phyloP scores from a whole-genome alignment of 176 grass and related monocot species.

The Zea mays region DNA sequence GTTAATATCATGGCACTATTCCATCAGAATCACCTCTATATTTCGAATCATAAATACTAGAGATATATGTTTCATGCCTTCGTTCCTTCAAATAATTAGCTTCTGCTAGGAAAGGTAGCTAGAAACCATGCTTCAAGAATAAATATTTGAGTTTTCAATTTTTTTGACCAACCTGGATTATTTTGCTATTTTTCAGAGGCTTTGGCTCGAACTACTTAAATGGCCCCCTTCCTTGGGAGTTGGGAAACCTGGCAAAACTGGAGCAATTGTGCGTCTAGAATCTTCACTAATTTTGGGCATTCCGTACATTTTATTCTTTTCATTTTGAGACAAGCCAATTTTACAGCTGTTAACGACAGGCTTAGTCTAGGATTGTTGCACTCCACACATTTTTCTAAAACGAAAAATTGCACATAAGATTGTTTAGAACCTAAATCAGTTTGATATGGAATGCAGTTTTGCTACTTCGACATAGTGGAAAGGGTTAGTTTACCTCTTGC shows the following conservation, averaged over 20 bases:
- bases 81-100: neutral
- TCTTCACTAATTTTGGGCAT: neutral
- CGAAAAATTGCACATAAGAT: neutral
- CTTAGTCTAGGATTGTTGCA: neutral
- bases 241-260: conserved; percentile 64
- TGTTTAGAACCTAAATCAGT: neutral
- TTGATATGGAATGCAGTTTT: no score
- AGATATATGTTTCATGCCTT: neutral
- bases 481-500: no score
- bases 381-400: neutral
- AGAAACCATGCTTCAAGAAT: neutral
- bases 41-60: neutral
- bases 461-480: no score
- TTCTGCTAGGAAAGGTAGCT: neutral
- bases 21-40: neutral
- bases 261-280: conserved; percentile 45
- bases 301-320: neutral
- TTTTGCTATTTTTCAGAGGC: conserved; percentile 43
- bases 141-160: neutral
- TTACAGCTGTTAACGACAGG: neutral
- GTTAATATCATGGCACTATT: neutral
- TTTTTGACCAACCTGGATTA: neutral
- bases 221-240: conserved; percentile 62
- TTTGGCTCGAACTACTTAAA: conserved; percentile 67
- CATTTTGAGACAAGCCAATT: neutral